These are phyloP conservation scores for Oryza rufipogon DNA, from an alignment of 176 grass and related monocot species.

Conservation along the genomic window DNA sequence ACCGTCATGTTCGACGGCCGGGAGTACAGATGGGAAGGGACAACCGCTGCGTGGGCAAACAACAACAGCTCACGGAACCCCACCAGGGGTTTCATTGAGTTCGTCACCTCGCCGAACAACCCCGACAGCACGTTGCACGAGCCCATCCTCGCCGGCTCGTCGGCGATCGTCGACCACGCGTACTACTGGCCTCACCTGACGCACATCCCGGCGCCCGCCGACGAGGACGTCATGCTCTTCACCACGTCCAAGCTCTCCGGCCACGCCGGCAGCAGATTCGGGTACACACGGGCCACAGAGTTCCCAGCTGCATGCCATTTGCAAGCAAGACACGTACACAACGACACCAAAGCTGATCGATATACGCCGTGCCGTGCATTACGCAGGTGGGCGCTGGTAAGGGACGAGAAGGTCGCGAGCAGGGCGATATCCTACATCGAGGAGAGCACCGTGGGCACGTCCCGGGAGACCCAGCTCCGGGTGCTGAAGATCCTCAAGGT, in stretches of 20 bases:
- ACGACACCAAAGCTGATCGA: background rate
- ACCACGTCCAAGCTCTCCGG: constrained; percentile 64
- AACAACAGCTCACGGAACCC: constrained; percentile 48
- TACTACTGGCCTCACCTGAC: constrained; percentile 86
- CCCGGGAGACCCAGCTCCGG: constrained; percentile 76
- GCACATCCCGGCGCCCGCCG: constrained; percentile 52
- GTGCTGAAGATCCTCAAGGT: constrained; percentile 56
- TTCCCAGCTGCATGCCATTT: background rate
- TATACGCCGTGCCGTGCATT: background rate
- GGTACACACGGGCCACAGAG: constrained; percentile 26
- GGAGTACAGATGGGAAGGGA: constrained; percentile 55
- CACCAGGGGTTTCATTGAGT: constrained; percentile 59
- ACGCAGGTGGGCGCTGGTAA: constrained; percentile 81
- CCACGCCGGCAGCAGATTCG: constrained; percentile 76
- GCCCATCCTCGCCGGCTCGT: constrained; percentile 45
- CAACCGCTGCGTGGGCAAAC: constrained; percentile 42
- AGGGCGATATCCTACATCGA: constrained; percentile 34
- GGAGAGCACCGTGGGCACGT: constrained; percentile 53
- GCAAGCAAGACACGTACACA: background rate
- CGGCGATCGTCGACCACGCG: constrained; percentile 59
- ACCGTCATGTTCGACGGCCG: constrained; percentile 50
- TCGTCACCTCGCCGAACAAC: constrained; percentile 81
- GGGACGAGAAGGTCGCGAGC: constrained; percentile 50
- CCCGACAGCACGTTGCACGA: constrained; percentile 50
- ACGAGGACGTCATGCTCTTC: constrained; percentile 80